Conservation (phyloP, 2,329 filamentous ascomycete species). For the Alternaria conjuncta region DNA sequence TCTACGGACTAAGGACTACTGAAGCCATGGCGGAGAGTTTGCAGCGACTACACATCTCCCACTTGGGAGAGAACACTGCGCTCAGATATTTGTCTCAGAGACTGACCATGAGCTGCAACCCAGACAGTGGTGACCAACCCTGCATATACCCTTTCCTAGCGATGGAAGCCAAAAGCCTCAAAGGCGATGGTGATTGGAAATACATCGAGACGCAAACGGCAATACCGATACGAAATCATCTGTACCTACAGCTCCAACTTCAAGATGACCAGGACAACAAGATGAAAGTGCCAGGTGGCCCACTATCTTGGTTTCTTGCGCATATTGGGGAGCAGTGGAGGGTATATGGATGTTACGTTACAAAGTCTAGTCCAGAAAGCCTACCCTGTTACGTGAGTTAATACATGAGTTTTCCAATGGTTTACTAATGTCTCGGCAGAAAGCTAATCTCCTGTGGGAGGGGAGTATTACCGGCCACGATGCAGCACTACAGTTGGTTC, state of each 20-base stretch:
- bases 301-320: constrained; percentile 24
- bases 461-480: constrained; percentile 21
- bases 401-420: background rate
- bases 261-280: constrained; percentile 13
- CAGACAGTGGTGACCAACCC: constrained; percentile 14
- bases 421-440: background rate
- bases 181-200: constrained; percentile 16
- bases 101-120: constrained; percentile 16
- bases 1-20: constrained; percentile 8
- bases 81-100: constrained; percentile 1
- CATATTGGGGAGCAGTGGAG: constrained; percentile 27
- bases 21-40: background rate
- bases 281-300: constrained; percentile 21
- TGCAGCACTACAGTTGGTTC: constrained; percentile 24
- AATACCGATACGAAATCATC: constrained; percentile 17
- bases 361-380: background rate
- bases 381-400: background rate
- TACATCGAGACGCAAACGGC: constrained; percentile 24
- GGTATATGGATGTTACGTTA: constrained; percentile 20
- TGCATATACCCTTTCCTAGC: constrained; percentile 28
- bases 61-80: background rate
- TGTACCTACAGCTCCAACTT: constrained; percentile 21
- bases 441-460: constrained; percentile 18
- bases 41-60: background rate
- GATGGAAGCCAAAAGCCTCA: constrained; percentile 23